phyloP scores from a whole-genome alignment of 208 protist genomes.

The Blechomonas ayalai region DNA sequence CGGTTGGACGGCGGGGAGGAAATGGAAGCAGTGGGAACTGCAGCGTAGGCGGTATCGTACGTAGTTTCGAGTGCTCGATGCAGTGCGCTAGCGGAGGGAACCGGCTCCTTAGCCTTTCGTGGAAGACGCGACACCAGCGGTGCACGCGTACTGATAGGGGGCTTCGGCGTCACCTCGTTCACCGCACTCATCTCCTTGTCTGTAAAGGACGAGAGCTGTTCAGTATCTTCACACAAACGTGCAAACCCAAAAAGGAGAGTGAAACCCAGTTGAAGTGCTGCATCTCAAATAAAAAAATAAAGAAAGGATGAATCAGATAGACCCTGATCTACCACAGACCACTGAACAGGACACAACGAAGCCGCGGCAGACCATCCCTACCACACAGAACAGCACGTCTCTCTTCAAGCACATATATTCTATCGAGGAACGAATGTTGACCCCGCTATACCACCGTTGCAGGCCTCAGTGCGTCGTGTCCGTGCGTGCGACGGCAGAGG shows the following conservation, averaged over 20 bases:
- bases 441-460: too few relatives aligned
- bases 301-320: too few relatives aligned
- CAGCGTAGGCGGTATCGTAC: constrained; percentile 52
- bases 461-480: too few relatives aligned
- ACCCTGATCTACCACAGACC: too few relatives aligned
- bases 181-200: background rate
- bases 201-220: background rate
- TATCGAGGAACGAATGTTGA: too few relatives aligned
- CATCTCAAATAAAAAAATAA: constrained; percentile 9
- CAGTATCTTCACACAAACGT: constrained; percentile 1
- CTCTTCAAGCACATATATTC: too few relatives aligned
- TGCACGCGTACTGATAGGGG: constrained; percentile 65
- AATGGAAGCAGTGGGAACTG: constrained; percentile 6
- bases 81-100: constrained; percentile 16
- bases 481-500: too few relatives aligned
- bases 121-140: constrained; percentile 40
- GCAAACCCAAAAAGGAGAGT: background rate
- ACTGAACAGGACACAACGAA: too few relatives aligned
- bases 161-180: constrained; percentile 48
- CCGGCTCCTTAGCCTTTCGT: constrained; percentile 9
- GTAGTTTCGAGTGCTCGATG: constrained; percentile 60
- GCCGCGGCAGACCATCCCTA: too few relatives aligned
- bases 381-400: too few relatives aligned
- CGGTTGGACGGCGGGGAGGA: too few relatives aligned
- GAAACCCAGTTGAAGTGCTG: constrained; percentile 2